Evolutionary conservation across 73 alveolate genomes (phyloP).

Genomic region (Paramecium pentaurelia): DNA sequence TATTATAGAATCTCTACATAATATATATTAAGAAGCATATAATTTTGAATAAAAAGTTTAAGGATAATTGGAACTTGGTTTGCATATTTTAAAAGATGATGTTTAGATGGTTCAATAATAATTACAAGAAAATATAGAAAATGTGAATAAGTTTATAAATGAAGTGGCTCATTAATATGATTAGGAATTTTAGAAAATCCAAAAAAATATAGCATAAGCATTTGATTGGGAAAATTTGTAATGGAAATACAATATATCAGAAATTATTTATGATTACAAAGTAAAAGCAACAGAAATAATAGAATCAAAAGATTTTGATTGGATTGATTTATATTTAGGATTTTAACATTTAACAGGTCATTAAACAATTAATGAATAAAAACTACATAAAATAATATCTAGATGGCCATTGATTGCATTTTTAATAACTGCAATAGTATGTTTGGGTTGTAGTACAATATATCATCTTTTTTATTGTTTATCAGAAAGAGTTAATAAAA

Average conservation of each 20-base stretch:
- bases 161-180: conserved; percentile 10
- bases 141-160: neutral
- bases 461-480: conserved; percentile 80
- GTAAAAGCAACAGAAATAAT: neutral
- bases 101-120: neutral
- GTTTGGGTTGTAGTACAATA: conserved; percentile 77
- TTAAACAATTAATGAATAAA: neutral
- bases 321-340: conserved; percentile 62
- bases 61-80: neutral
- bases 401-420: conserved; percentile 85
- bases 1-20: neutral
- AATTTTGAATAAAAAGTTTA: neutral
- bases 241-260: conserved; percentile 11
- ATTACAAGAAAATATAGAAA: neutral
- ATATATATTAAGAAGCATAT: neutral
- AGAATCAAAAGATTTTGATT: conserved; percentile 55
- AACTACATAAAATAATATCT: neutral
- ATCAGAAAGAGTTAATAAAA: conserved; percentile 57
- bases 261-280: neutral
- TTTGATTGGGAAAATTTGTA: conserved; percentile 29
- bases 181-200: conserved; percentile 9
- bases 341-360: neutral
- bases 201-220: neutral
- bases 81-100: neutral
- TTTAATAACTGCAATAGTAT: conserved; percentile 80